These are phyloP conservation scores for Trifolium pratense DNA, from an alignment of 306 rosid genomes.

Conservation along the genomic window DNA sequence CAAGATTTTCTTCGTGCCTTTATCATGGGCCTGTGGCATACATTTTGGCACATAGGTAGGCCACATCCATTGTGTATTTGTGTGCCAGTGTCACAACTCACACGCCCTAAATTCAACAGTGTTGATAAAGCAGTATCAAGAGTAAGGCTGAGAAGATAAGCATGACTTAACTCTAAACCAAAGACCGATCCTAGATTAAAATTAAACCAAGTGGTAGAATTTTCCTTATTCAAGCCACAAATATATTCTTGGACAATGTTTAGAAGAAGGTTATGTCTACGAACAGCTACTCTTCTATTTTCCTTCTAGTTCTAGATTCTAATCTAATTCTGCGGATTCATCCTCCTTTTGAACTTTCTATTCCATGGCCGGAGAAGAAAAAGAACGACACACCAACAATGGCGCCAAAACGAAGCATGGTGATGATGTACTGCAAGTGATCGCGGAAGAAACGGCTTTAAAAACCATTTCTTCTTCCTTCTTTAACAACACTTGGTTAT, in stretches of 20 bases:
- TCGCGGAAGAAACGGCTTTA: too few relatives aligned
- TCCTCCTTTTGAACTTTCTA: too few relatives aligned
- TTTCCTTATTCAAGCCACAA: slow-evolving; percentile 64
- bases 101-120: neutral
- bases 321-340: too few relatives aligned
- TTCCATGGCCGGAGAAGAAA: too few relatives aligned
- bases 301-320: slow-evolving; percentile 58
- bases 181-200: slow-evolving; percentile 51
- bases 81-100: neutral
- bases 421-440: too few relatives aligned
- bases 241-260: slow-evolving; percentile 55
- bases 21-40: neutral
- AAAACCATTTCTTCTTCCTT: too few relatives aligned
- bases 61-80: neutral
- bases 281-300: slow-evolving; percentile 64
- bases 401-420: too few relatives aligned
- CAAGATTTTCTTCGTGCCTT: neutral
- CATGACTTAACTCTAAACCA: neutral
- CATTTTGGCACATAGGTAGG: neutral
- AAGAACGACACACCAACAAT: too few relatives aligned
- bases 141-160: neutral
- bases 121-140: neutral
- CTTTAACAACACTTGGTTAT: too few relatives aligned
- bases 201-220: slow-evolving; percentile 76
- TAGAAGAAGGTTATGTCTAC: slow-evolving; percentile 58